Evolutionary conservation across 2,329 filamentous ascomycete species (phyloP), one percentile per base, ranked within the genome.

Genomic region (Verticillium zaregamsianum): DNA sequence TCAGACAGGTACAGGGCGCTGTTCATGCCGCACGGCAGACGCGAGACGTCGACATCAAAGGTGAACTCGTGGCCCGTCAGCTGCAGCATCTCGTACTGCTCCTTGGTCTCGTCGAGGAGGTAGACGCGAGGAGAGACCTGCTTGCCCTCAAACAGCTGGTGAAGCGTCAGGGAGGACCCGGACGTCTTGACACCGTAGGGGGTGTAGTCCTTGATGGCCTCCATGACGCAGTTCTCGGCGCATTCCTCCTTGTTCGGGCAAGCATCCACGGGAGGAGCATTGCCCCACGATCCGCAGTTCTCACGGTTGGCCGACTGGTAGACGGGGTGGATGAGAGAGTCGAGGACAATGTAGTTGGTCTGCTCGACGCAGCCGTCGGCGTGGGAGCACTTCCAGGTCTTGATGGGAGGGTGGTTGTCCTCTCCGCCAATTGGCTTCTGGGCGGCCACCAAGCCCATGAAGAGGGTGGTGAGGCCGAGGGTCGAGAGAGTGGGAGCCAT

Each of bases 21-120:
- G 72, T 90, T 90, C 70, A 90, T 77, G 62, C 88, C 88, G 66
- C 88, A 90, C 15, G 85, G 84, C 35, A 90, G 77, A 66, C 83
- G 80, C 31, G 85, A 87, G 54, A 87, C 81, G 68, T 90, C 87
- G 5, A 89, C 86, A 56, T 89, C 86, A 61, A 90, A 89, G 15
- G 83, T 83, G 69, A 90, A 82, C 71, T 90, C 87, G 65, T 82
- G 74, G 68, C 84, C 85, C 31, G 83, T 79, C 58, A 89, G 77
- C 64, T 86, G 77, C 70, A 89, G 80, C 69, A 84, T 79, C 72
- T 88, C 76, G 70, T 90, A 90, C 56, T 80, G 80, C 63, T 79
- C 76, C 63, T 86, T 80, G 62, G 80, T 76, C 66, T 67, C 73
- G 62, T 79, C 79, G 68, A 90, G 78, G 17, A 90, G 77, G 70